These are phyloP conservation scores for Pyronema domesticum DNA, from an alignment of 495 filamentous ascomycete species.

Conservation along the genomic window DNA sequence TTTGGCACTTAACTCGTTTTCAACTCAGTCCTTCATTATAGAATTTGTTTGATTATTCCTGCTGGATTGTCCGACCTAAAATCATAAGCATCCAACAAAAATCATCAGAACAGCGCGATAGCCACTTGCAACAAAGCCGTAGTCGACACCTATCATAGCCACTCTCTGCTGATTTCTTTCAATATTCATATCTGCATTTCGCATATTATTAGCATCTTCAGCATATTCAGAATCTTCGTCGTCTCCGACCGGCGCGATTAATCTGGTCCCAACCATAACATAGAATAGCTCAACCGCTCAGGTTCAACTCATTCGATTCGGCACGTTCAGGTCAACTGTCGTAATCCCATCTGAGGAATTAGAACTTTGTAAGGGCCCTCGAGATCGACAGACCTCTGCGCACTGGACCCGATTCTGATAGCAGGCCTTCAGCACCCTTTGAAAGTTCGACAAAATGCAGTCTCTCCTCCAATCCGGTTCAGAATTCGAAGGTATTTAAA, in stretches of 20 bases:
- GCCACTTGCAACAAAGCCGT: conserved; percentile 11
- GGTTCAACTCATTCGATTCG: conserved; percentile 8
- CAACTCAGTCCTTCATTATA: conserved; percentile 21
- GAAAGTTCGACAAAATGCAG: too few species aligned
- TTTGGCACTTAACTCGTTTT: conserved; percentile 15
- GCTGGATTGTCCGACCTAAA: neutral
- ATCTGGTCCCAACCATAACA: conserved; percentile 19
- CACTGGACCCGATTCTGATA: neutral
- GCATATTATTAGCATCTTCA: conserved; percentile 4
- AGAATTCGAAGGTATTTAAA: too few species aligned
- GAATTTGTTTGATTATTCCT: conserved; percentile 9
- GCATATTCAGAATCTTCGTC: conserved; percentile 12
- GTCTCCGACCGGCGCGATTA: conserved; percentile 25
- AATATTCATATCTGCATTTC: conserved; percentile 12
- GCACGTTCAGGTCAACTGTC: conserved; percentile 25
- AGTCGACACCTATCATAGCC: conserved; percentile 16
- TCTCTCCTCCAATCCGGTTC: too few species aligned
- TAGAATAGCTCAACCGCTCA: conserved; percentile 6
- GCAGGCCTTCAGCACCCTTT: neutral
- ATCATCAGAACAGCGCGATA: neutral
- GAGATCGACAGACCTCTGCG: too few species aligned
- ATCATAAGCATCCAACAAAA: neutral
- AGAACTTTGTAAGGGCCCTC: too few species aligned
- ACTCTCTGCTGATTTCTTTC: conserved; percentile 21
- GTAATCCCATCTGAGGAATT: neutral